phyloP scores from a whole-genome alignment of 148 eudicot species.

The Rheum nobile region DNA sequence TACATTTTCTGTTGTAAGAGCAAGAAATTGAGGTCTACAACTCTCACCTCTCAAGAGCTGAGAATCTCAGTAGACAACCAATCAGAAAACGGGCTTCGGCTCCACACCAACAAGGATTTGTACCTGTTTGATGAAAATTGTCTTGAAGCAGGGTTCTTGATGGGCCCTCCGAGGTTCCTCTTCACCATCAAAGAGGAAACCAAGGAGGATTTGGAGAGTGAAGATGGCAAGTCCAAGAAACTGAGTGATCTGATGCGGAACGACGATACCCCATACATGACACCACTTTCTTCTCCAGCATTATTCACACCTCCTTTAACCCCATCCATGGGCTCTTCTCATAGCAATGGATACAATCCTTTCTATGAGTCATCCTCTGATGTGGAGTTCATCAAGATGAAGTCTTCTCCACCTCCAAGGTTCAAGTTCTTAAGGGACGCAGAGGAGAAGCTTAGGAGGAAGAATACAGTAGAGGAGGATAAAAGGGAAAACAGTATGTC shows the following conservation, averaged over 20 bases:
- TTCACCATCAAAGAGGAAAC: constrained; percentile 79
- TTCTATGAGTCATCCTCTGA: not conserved
- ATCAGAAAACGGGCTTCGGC: constrained; percentile 3
- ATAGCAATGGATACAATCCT: not conserved
- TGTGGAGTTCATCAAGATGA: not conserved
- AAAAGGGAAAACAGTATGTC: no score
- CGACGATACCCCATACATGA: constrained; percentile 35
- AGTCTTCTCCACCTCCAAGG: not conserved
- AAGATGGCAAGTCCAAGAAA: constrained; percentile 39
- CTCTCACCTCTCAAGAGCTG: constrained; percentile 13
- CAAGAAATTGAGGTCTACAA: constrained; percentile 9
- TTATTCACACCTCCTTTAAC: constrained; percentile 56
- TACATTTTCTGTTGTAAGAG: constrained; percentile 35
- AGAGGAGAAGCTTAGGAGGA: not conserved
- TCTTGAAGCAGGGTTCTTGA: constrained; percentile 10
- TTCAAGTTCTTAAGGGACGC: not conserved
- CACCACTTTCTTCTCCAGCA: constrained; percentile 55
- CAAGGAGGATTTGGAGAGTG: constrained; percentile 60
- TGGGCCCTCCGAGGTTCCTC: constrained; percentile 56
- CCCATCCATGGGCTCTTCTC: constrained; percentile 15
- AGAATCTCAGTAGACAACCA: constrained; percentile 17
- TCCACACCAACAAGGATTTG: constrained; percentile 13
- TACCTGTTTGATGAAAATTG: constrained; percentile 25
- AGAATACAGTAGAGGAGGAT: not conserved
- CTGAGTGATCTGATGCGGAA: constrained; percentile 30